Evolutionary conservation across 1,284 basidiomycete genomes (phyloP).

Genomic region (Gomphus bonarii): DNA sequence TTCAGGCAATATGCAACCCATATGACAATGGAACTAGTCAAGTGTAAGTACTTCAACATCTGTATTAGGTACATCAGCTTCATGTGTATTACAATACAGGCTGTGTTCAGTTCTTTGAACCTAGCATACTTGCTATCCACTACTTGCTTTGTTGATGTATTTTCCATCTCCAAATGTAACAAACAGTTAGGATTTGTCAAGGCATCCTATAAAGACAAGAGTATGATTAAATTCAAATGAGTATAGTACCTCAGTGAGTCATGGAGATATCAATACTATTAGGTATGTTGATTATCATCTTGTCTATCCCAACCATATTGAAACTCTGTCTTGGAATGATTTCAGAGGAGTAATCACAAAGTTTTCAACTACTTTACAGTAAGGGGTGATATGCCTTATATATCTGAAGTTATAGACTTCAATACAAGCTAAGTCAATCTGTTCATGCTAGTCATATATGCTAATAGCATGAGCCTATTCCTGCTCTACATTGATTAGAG

Average conservation of each 20-base stretch:
- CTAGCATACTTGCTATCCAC: too few species aligned
- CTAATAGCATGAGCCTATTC: background rate
- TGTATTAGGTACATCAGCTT: too few species aligned
- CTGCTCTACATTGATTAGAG: background rate
- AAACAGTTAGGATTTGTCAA: conserved; percentile 23
- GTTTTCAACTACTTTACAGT: conserved; percentile 22
- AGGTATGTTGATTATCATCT: conserved; percentile 27
- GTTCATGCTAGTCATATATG: background rate
- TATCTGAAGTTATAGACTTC: conserved; percentile 28
- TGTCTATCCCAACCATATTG: conserved; percentile 22
- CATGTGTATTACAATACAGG: too few species aligned
- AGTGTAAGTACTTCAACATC: too few species aligned
- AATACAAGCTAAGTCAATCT: background rate
- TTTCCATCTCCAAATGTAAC: conserved; percentile 20
- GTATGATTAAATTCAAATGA: conserved; percentile 25
- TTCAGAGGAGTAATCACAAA: conserved; percentile 20
- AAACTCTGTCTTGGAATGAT: conserved; percentile 23
- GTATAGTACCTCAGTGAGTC: conserved; percentile 26
- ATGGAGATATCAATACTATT: conserved; percentile 22
- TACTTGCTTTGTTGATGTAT: conserved; percentile 18
- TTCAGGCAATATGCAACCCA: too few species aligned
- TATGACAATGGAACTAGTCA: too few species aligned
- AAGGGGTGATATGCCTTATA: conserved; percentile 30
- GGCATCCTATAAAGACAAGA: conserved; percentile 24
- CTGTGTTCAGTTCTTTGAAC: too few species aligned